phyloP scores from a whole-genome alignment of 768 basidiomycete species.

The Auricularia sp. region DNA sequence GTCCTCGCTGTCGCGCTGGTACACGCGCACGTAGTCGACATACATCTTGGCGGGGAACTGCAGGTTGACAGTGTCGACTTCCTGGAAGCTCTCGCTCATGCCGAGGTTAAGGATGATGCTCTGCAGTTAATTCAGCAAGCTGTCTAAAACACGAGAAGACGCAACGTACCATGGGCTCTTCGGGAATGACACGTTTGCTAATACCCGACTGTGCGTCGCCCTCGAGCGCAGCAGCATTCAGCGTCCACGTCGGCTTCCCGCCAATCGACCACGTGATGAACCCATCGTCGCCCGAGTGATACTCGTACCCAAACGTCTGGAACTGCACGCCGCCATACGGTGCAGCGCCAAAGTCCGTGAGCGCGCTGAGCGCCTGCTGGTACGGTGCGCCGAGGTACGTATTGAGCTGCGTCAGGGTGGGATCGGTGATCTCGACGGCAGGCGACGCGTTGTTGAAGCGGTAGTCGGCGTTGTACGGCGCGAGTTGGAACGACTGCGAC shows the following conservation, averaged over 20 bases:
- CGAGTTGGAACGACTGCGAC: constrained; percentile 72
- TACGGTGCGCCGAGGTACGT: constrained; percentile 56
- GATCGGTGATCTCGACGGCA: constrained; percentile 43
- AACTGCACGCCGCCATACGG: constrained; percentile 49
- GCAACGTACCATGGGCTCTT: constrained; percentile 75
- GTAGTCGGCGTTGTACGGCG: constrained; percentile 69
- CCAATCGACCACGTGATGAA: constrained; percentile 79
- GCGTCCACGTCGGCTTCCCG: constrained; percentile 58
- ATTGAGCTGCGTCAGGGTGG: constrained; percentile 45
- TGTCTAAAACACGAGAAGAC: constrained; percentile 38
- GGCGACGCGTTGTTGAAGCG: constrained; percentile 44
- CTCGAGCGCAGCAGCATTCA: constrained; percentile 55
- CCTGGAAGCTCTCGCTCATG: constrained; percentile 70
- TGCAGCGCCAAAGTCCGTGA: constrained; percentile 43
- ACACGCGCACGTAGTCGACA: constrained; percentile 85
- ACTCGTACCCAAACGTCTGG: constrained; percentile 26
- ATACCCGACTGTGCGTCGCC: constrained; percentile 51
- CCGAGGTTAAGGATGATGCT: constrained; percentile 81
- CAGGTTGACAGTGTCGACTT: constrained; percentile 60
- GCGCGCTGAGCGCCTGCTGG: constrained; percentile 67
- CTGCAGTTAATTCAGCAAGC: constrained; percentile 24
- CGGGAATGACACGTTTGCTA: constrained; percentile 57
- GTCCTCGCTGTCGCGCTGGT: constrained; percentile 57
- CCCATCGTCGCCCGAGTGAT: constrained; percentile 30
- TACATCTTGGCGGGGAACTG: constrained; percentile 68